phyloP scores from a whole-genome alignment of 2,329 filamentous ascomycete genomes.

The Onygena corvina region DNA sequence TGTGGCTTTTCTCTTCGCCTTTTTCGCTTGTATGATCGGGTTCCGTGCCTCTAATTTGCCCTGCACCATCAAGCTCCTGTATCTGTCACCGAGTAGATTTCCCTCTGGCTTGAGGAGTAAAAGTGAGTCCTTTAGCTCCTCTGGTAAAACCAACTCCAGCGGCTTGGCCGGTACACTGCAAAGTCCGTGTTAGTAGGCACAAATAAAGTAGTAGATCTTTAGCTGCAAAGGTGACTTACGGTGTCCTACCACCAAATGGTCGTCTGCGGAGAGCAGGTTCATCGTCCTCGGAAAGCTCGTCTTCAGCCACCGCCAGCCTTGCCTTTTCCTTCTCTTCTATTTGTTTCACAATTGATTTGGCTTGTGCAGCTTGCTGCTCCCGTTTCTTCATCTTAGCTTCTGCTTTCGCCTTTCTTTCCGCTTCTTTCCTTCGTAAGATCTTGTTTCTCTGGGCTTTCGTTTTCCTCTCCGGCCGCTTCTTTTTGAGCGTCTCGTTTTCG shows the following conservation, averaged over 20 bases:
- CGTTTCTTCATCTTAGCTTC: constrained; percentile 62
- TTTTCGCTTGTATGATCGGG: constrained; percentile 67
- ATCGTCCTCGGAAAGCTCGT: constrained; percentile 40
- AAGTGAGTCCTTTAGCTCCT: constrained; percentile 73
- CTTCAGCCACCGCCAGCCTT: constrained; percentile 25
- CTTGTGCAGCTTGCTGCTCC: constrained; percentile 56
- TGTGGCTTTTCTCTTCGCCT: constrained; percentile 65
- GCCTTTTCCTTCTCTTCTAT: constrained; percentile 41
- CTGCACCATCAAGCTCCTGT: constrained; percentile 73
- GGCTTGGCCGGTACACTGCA: constrained; percentile 54
- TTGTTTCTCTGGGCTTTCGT: constrained; percentile 78
- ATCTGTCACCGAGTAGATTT: constrained; percentile 85
- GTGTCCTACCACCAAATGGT: constrained; percentile 54
- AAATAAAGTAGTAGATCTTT: background rate
- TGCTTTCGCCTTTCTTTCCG: constrained; percentile 63
- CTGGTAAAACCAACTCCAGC: constrained; percentile 66
- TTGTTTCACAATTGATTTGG: constrained; percentile 54
- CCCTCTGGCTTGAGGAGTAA: constrained; percentile 82
- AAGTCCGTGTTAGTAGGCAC: constrained; percentile 3
- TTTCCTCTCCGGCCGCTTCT: constrained; percentile 72
- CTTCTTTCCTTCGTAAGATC: constrained; percentile 76
- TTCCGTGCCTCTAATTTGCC: constrained; percentile 80
- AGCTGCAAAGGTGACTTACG: constrained; percentile 26
- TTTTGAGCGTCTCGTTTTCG: constrained; percentile 54
- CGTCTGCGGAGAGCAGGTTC: constrained; percentile 56